Base-by-base conservation (phyloP, 2,329 filamentous ascomycete species). In the Exophiala aquamarina region DNA sequence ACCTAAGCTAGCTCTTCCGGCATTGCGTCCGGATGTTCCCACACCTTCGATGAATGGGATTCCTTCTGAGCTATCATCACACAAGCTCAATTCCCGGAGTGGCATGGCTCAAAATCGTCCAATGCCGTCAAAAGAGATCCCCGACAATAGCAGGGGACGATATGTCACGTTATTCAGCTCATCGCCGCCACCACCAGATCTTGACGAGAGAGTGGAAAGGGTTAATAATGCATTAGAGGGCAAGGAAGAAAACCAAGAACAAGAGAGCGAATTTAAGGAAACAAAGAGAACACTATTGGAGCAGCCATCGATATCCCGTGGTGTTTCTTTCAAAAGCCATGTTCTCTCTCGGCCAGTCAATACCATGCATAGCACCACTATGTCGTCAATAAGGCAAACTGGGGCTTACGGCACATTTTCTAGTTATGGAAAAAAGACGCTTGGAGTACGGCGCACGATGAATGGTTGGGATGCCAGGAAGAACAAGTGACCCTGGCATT, bases 391-490 rank as follows among this genome's bases (percentile, higher is more conserved):
- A 2, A 28, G 31, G 4, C 38, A 32, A 21, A 6, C 28, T 20
- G 28, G 38, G 15, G 21, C 4, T 20, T 31, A 67, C 61, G n/a
- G 18, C 57, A 65, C 49, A 46, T 29, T 39, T 35, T 44, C 34
- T 42, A 21, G 51, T 31, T 41, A 35, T 29, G 58, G 56, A 44
- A 65, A 63, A 43, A 68, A 65, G 57, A 72, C 69, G 14, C 51
- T 71, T 46, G 70, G 70, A 20, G 64, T 72, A 42, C 65, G 70
- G 33, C 63, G 69, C 41, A 69, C 63, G 40, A 67, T 71, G 65
- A 69, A 63, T 55, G 68, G 69, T 36, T 72, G 70, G 70, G 64
- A 66, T 14, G 47, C 48, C 10, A 20, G 47, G 32, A 56, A 49
- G 36, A 45, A 54, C 26, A 54, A 50, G 33, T 56, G 33, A 50